Evolutionary conservation across 1,284 basidiomycete genomes (phyloP).

Genomic region (Leccinum pseudoinsigne): DNA sequence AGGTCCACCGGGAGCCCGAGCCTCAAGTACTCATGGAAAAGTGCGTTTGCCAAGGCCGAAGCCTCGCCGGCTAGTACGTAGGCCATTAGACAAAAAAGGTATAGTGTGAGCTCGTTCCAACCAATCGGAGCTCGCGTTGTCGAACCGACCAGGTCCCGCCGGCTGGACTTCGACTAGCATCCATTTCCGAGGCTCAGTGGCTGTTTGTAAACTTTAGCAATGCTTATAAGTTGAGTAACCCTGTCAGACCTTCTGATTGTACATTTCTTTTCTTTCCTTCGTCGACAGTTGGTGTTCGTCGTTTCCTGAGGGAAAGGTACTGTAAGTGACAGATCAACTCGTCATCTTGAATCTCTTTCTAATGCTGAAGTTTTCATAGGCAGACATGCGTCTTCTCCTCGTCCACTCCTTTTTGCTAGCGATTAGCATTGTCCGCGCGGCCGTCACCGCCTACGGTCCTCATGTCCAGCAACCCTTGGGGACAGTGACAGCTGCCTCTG

Average conservation of each 20-base stretch:
- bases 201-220: background rate
- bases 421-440: constrained; percentile 13
- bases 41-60: background rate
- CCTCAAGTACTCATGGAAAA: background rate
- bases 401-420: constrained; percentile 28
- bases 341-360: background rate
- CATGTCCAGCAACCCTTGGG: constrained; percentile 32
- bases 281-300: constrained; percentile 14
- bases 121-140: background rate
- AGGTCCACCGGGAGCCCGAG: background rate
- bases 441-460: constrained; percentile 34
- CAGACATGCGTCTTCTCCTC: constrained; percentile 23
- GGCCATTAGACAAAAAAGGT: background rate
- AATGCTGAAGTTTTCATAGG: background rate
- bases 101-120: background rate
- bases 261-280: background rate
- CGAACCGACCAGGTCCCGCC: background rate
- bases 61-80: background rate
- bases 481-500: constrained; percentile 30
- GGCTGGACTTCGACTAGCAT: background rate
- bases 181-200: too few relatives aligned
- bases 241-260: background rate
- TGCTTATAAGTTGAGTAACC: background rate
- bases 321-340: constrained; percentile 12
- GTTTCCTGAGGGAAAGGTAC: background rate